A percentile compares a stretch with the other conserved stretches of the same genome.
Conservation (phyloP, 2,329 filamentous ascomycete species). For the Apiospora rasikravindrae region DNA sequence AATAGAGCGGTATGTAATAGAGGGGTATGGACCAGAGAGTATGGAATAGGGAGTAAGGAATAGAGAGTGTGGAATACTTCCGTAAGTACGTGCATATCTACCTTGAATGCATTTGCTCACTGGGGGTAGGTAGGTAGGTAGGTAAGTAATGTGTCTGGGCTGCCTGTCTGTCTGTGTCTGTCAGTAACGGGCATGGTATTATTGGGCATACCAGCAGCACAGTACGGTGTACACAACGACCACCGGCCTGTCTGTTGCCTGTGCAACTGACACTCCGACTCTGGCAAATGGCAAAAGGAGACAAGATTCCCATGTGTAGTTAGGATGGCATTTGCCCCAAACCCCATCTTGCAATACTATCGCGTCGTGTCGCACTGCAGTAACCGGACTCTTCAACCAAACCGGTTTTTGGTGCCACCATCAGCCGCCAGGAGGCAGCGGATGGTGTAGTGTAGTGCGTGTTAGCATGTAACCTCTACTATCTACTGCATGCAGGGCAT, state of each 20-base stretch:
- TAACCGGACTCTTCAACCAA: neutral
- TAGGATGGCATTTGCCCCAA: constrained; percentile 14
- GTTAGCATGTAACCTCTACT: neutral
- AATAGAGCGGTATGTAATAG: neutral
- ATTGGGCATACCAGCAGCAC: too few relatives aligned
- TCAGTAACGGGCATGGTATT: neutral
- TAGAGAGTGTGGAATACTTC: too few relatives aligned
- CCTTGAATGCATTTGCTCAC: neutral
- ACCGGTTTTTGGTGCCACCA: neutral
- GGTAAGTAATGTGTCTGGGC: too few relatives aligned
- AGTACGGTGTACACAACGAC: neutral
- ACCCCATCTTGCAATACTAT: constrained; percentile 7
- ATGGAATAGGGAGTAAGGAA: too few relatives aligned
- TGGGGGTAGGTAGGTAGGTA: too few relatives aligned
- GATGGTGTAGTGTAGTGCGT: neutral
- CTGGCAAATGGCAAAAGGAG: neutral
- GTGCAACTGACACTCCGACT: neutral
- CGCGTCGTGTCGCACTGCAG: constrained; percentile 3
- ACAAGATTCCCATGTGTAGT: constrained; percentile 10
- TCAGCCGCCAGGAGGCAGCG: neutral
- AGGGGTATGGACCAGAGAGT: too few relatives aligned
- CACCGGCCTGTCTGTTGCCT: too few relatives aligned
- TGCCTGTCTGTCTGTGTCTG: neutral
- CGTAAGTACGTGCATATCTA: neutral
- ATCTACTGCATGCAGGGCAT: neutral